Conservation (phyloP, 2,329 filamentous ascomycete species). For the Claviceps spartinae region DNA sequence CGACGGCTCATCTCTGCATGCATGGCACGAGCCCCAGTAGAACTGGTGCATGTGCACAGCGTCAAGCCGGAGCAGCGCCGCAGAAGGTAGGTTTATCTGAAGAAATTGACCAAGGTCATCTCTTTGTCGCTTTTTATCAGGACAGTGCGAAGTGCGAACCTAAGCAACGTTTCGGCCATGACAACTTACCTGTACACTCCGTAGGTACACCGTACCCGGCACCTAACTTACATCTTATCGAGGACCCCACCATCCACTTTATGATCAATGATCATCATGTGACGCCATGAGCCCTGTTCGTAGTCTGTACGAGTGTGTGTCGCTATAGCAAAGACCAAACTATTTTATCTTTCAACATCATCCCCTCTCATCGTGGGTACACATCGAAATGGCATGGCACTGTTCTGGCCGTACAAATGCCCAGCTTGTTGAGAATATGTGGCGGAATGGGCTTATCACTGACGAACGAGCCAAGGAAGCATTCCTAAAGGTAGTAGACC, state of each 20-base stretch:
- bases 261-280: too few species aligned
- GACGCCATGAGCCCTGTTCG: neutral
- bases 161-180: neutral
- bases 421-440: conserved; percentile 68
- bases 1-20: too few species aligned
- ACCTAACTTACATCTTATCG: too few species aligned
- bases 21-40: too few species aligned
- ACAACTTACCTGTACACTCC: neutral
- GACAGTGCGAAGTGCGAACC: neutral
- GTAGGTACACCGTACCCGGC: too few species aligned
- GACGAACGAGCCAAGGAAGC: conserved; percentile 59
- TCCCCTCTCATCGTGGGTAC: neutral
- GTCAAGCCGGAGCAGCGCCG: neutral
- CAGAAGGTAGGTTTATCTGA: neutral
- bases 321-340: neutral
- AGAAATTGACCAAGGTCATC: neutral
- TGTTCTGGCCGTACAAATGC: conserved; percentile 64
- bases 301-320: neutral
- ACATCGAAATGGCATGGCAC: conserved; percentile 68
- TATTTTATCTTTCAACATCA: neutral
- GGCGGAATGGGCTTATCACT: conserved; percentile 57
- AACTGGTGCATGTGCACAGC: too few species aligned
- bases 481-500: conserved; percentile 37
- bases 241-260: too few species aligned
- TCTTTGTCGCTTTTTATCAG: neutral